phyloP scores from a whole-genome alignment of 805 yeast species.

The Cyberlindnera japonica region DNA sequence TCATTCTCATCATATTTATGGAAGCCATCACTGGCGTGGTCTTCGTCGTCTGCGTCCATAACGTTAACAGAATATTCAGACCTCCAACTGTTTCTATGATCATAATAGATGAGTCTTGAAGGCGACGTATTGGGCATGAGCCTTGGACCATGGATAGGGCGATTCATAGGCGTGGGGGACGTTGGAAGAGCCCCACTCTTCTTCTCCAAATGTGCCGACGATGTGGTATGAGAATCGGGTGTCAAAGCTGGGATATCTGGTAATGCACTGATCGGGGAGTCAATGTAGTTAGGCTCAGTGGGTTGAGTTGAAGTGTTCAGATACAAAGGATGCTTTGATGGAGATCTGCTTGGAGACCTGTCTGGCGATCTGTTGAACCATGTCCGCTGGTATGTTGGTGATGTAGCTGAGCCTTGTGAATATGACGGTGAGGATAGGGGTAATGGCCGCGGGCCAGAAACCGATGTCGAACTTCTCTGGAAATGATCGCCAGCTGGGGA shows the following conservation, averaged over 20 bases:
- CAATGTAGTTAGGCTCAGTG: slow-evolving; percentile 11
- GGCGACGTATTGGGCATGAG: slow-evolving; percentile 25
- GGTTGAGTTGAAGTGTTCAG: slow-evolving; percentile 5
- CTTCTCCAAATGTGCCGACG: slow-evolving; percentile 4
- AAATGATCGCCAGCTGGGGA: slow-evolving; percentile 1
- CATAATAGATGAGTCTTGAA: slow-evolving; percentile 23
- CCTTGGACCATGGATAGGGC: slow-evolving; percentile 25
- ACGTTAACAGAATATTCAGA: slow-evolving; percentile 25
- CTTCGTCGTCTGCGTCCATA: slow-evolving; percentile 12
- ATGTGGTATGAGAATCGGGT: slow-evolving; percentile 8
- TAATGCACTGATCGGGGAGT: slow-evolving; percentile 19
- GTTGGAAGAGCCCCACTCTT: background rate
- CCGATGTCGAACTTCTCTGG: background rate
- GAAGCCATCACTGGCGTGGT: slow-evolving; percentile 3
- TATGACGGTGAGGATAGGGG: slow-evolving; percentile 11
- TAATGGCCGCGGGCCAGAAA: slow-evolving; percentile 13
- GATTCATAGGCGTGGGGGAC: slow-evolving; percentile 22
- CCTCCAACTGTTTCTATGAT: slow-evolving; percentile 28
- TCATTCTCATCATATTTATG: slow-evolving; percentile 4
- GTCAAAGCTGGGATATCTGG: slow-evolving; percentile 24
- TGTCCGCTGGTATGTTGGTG: slow-evolving; percentile 10
- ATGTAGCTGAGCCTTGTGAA: background rate
- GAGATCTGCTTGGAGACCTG: slow-evolving; percentile 14
- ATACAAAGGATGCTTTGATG: slow-evolving; percentile 8
- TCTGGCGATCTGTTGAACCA: slow-evolving; percentile 13